phyloP scores from a whole-genome alignment of 2,329 filamentous ascomycete genomes.

The Clarireedia monteithiana region DNA sequence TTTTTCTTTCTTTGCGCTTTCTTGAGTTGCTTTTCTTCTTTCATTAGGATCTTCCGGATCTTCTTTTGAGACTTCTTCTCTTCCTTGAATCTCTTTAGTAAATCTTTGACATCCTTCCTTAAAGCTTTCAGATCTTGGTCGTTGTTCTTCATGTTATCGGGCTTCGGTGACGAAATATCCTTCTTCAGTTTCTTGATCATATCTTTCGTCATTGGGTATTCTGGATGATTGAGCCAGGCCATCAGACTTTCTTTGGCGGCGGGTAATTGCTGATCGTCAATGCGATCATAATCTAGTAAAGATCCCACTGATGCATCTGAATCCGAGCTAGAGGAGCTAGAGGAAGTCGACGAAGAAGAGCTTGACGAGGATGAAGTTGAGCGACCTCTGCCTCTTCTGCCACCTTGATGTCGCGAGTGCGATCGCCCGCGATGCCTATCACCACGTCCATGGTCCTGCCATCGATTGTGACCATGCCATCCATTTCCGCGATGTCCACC shows the following conservation, averaged over 20 bases:
- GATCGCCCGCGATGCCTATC: neutral
- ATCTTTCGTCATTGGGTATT: slow-evolving; percentile 40
- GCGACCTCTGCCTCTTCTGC: slow-evolving; percentile 9
- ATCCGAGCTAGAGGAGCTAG: slow-evolving; percentile 28
- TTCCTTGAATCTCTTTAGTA: slow-evolving; percentile 38
- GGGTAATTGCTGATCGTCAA: slow-evolving; percentile 42
- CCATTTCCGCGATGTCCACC: neutral
- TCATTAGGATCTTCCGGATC: slow-evolving; percentile 11
- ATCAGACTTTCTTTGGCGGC: slow-evolving; percentile 37
- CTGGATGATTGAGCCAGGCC: slow-evolving; percentile 42
- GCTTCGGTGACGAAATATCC: slow-evolving; percentile 37
- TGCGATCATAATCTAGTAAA: slow-evolving; percentile 45
- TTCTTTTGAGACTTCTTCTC: slow-evolving; percentile 32
- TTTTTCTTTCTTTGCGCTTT: slow-evolving; percentile 1
- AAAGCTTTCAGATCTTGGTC: slow-evolving; percentile 32
- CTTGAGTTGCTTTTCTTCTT: slow-evolving; percentile 11
- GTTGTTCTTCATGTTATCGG: slow-evolving; percentile 1
- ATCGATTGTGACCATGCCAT: slow-evolving; percentile 1
- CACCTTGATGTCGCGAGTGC: neutral
- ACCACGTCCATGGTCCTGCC: neutral
- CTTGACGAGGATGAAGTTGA: slow-evolving; percentile 17
- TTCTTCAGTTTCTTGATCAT: slow-evolving; percentile 36
- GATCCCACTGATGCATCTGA: slow-evolving; percentile 40
- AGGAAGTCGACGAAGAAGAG: slow-evolving; percentile 26
- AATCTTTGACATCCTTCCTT: slow-evolving; percentile 37